Conservation (phyloP, 345 rosid genomes). For the Punica granatum region DNA sequence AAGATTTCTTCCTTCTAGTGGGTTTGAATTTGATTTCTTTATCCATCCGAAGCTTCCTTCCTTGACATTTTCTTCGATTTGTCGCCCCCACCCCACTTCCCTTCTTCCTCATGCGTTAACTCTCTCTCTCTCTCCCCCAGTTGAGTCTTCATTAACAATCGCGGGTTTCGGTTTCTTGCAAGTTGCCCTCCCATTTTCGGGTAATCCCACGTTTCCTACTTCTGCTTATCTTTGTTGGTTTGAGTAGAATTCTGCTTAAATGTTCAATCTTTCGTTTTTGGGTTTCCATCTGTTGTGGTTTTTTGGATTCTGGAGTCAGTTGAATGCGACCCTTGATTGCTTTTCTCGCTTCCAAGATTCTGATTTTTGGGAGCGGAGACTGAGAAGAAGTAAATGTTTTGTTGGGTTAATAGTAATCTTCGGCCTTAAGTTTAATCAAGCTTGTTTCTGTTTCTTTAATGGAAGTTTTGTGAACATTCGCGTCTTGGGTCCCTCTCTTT, state of each 20-base stretch:
- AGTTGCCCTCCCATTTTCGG: background rate
- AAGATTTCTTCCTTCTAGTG: background rate
- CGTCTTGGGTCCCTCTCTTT: background rate
- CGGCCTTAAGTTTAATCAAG: background rate
- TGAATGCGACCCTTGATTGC: background rate
- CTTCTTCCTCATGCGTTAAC: background rate
- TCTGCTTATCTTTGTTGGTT: background rate
- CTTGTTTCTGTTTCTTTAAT: background rate
- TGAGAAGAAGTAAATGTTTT: background rate
- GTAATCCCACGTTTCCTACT: background rate
- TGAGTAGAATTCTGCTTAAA: background rate
- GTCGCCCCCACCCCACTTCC: background rate
- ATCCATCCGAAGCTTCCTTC: background rate
- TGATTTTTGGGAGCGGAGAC: background rate
- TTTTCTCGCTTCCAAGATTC: background rate
- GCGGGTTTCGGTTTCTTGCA: background rate
- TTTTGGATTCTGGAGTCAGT: background rate
- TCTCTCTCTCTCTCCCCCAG: background rate
- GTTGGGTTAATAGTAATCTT: background rate
- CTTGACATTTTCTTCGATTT: conserved; percentile 3
- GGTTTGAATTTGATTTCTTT: background rate
- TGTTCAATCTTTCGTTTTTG: background rate
- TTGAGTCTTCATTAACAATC: background rate
- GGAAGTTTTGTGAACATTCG: background rate
- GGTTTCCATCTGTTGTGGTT: background rate